These are phyloP conservation scores for Adenanthera pavonina DNA, from an alignment of 306 rosid species.

Conservation along the genomic window DNA sequence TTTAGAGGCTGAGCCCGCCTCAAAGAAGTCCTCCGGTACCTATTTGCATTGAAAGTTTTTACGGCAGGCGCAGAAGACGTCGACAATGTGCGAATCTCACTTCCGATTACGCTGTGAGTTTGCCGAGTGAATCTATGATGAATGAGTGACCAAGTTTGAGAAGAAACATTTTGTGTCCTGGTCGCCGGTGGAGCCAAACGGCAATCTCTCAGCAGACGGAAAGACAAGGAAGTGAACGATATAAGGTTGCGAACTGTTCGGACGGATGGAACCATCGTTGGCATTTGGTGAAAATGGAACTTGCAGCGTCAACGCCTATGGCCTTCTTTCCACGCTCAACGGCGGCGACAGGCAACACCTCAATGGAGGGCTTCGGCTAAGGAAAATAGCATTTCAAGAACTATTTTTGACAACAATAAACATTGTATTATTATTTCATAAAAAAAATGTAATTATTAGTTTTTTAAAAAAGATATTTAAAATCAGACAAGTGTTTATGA, in stretches of 20 bases:
- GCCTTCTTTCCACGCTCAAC: neutral
- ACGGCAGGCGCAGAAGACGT: slow-evolving; percentile 22
- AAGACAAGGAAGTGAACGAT: slow-evolving; percentile 35
- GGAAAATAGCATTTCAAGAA: too few relatives aligned
- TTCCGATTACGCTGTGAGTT: neutral
- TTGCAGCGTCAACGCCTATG: neutral
- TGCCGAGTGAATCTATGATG: neutral
- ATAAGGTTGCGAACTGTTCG: slow-evolving; percentile 46
- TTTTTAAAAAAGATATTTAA: too few relatives aligned
- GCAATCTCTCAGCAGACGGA: slow-evolving; percentile 34
- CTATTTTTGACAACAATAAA: too few relatives aligned
- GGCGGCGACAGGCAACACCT: neutral
- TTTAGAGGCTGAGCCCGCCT: slow-evolving; percentile 28
- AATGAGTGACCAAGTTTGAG: neutral
- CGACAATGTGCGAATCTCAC: neutral
- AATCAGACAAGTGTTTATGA: too few relatives aligned
- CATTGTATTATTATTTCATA: too few relatives aligned
- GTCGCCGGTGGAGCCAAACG: slow-evolving; percentile 25
- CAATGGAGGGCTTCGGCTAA: neutral
- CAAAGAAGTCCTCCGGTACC: slow-evolving; percentile 13
- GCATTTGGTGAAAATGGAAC: neutral
- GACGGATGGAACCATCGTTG: slow-evolving; percentile 41
- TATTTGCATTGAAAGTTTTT: slow-evolving; percentile 9
- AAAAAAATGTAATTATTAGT: too few relatives aligned
- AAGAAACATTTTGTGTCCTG: slow-evolving; percentile 7